A percentile compares a stretch with the other conserved stretches of the same genome.
Conservation (phyloP, 2,329 filamentous ascomycete genomes). For the Verticillium albo-atrum region DNA sequence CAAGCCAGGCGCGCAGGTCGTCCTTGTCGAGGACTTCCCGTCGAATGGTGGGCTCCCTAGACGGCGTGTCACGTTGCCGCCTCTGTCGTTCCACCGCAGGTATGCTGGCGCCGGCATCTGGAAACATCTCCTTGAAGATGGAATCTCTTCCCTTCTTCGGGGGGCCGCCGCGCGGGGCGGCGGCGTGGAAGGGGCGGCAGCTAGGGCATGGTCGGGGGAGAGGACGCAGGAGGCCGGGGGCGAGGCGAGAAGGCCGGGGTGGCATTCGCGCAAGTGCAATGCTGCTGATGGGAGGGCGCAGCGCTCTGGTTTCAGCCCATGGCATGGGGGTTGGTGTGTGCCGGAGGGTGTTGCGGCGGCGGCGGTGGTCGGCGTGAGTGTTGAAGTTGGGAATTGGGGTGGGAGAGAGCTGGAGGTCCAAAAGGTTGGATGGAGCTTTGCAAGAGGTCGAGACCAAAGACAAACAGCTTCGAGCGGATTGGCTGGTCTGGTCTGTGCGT, state of each 20-base stretch:
- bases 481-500: background rate
- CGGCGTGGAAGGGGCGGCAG: background rate
- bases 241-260: background rate
- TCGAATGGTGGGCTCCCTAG: background rate
- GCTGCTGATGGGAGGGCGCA: slow-evolving; percentile 8
- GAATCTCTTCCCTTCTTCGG: background rate
- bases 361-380: background rate
- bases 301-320: slow-evolving; percentile 12
- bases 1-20: slow-evolving; percentile 10
- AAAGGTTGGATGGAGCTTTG: no score
- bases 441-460: background rate
- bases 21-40: slow-evolving; percentile 3
- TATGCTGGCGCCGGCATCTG: background rate
- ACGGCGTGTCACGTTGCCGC: background rate
- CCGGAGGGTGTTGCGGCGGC: background rate
- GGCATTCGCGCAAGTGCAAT: slow-evolving; percentile 9
- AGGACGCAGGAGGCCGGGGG: background rate
- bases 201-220: background rate
- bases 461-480: background rate
- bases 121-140: background rate
- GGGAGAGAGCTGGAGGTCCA: no score
- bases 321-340: slow-evolving; percentile 6
- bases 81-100: background rate
- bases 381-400: background rate
- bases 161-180: background rate